Evolutionary conservation across 164 flowering plant species (phyloP), one percentile per base, ranked within the genome.

Genomic region (Chloranthus sessilifolius): DNA sequence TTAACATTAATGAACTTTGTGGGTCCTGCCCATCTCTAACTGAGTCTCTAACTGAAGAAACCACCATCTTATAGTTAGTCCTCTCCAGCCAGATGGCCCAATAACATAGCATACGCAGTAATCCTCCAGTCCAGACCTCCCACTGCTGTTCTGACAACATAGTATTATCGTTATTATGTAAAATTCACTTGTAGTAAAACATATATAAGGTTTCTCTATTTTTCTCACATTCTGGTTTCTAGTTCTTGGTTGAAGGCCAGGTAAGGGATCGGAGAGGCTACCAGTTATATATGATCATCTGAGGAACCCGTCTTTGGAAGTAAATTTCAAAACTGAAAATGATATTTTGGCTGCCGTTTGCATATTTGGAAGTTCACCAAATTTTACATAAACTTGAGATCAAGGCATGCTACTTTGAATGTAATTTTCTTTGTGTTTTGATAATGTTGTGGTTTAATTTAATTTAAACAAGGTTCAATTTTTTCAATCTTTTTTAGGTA

Each of bases 331-430:
- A 35, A 69, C 70, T 34, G 7, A 46, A 38, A 64, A 64, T 1
- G 79, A 76, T 59, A 56, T 28, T 43, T 29, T 41, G 29, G 57
- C 75, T 19, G 64, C 74, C 26, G 55, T 75, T n/a, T 67, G 74
- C 61, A 68, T 81, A 10, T 54, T 74, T 15, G 62, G 70, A 61
- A 74, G 83, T 40, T 66, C 67, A 24, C 78, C 78, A 5, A 70
- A 74, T 58, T n/a, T 59, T 74, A n/a, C 73, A 65, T 41, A 75
- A 74, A 33, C 69, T 77, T 43, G 71, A 74, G 56, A 41, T 77
- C 41, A 12, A 59, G 73, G 80, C 77, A 24, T 69, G 77, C 53
- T 34, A 47, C 17, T 21, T 17, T 46, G 14, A 2, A 22, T 20
- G 36, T 16, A 2, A 33, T n/a, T 26, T 20, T 9, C 19, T 1